Evolutionary conservation across 495 filamentous ascomycete species (phyloP), one percentile per base, ranked within the genome.

Genomic region (Pyrenula massariospora): DNA sequence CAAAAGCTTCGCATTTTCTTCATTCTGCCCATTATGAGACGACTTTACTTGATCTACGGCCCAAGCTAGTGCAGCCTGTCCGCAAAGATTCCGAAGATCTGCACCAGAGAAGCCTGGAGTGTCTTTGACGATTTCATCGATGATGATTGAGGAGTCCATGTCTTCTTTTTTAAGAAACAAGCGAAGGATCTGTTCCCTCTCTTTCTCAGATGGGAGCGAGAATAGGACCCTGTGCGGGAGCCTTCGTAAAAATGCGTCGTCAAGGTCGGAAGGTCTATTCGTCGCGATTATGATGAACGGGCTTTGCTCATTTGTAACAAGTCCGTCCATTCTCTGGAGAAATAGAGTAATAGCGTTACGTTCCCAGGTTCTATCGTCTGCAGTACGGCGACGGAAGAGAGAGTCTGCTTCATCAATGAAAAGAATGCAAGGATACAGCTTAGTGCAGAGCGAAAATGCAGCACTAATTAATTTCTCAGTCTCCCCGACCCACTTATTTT

Each of bases 401-500:
- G 93, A 97, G 68, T 98, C 94, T 74, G 97, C 73, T 77, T 98
- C 93, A 62, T 98, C 93, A 60, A 98, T 81, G 87, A 98, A 98
- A 60, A 98, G 92, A 59, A 97, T 90, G 66, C 93, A 98, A 77
- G 93, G 93, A 66, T 94, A 94, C 58, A 94, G 93, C 60, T 92
- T 93, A 63, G 94, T 88, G 62, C 94, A 94, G 81, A 97, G 97
- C 84, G 97, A 93, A 76, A 98, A 98, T 64, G 97, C 97, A 64
- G 97, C 93, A 67, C 94, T 88, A 60, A 98, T 97, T 76, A 97
- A 97, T 84, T 89, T 95, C 73, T 98, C 93, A 21, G 94, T 97
- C 75, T 98, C 93, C 86, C 93, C 93, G 70, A 98, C 97, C 94
- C 94, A 98, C 94, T 97, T 98, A 66, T 89, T 95, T 58, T 97